Base-by-base conservation (phyloP, 2,329 filamentous ascomycete species). In the Paraphoma chrysanthemicola region DNA sequence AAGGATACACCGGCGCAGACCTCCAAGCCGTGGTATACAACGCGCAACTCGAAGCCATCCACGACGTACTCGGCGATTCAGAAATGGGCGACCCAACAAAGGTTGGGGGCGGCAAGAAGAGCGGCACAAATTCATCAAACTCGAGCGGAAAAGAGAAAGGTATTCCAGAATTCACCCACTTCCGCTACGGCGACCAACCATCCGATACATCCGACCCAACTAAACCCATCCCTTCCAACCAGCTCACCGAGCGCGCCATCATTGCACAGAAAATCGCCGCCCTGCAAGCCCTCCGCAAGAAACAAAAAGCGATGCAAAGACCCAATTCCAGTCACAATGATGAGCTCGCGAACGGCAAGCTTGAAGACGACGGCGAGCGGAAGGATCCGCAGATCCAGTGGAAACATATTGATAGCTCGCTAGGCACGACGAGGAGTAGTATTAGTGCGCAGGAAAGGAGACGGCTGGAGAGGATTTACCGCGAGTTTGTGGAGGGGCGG, bases 11-110 rank as follows among this genome's bases (percentile, higher is more conserved):
- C 0, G 95, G 95, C 11, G 95, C 95, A 1, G 95, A 99, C 78
- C 82, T 99, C 3, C 95, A 99, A 76, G 95, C 94, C 0, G 85
- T 99, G 6, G 88, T 98, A 43, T 97, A 96, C 69, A 99, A 99
- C 66, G 93, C 95, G 0, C 95, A 99, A 74, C 85, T 99, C 6
- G 94, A 98, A 79, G 95, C 95, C 29, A 97, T 99, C 62, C 95
- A 99, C 73, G 93, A 97, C 65, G 88, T 96, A 2, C 85, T 99
- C 0, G 89, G 87, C 51, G 86, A 87, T 30, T 81, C 85, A 41
- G 61, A 78, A 63, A 50, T 72, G 60, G 63, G 61, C 7, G 68
- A 73, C 23, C 66, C 72, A 1, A 59, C 72, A 7, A 67, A 67
- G 36, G 62, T 51, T 43, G 74, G 73, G 43, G 71, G 71, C 53